Evolutionary conservation across 192 early-diverging fungal species (phyloP).

Genomic region (Gonapodya prolifera): DNA sequence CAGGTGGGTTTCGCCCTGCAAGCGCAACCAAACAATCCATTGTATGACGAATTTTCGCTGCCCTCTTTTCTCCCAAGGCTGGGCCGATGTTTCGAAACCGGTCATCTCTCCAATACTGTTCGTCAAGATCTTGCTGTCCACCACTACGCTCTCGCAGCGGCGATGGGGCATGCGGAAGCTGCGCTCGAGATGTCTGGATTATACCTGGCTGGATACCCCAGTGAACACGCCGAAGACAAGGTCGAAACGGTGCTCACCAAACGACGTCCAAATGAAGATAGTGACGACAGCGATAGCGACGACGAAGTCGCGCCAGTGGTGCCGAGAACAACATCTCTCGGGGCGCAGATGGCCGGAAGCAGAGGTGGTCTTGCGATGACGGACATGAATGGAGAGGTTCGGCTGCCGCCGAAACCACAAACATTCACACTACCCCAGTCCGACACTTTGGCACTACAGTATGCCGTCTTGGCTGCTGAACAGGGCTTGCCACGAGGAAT

Average conservation of each 20-base stretch:
- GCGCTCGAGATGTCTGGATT: constrained; percentile 9
- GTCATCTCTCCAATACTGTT: not conserved
- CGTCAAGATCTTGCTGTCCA: not conserved
- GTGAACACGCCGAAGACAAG: not conserved
- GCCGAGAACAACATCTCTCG: not conserved
- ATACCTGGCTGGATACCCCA: constrained; percentile 8
- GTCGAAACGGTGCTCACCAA: not conserved
- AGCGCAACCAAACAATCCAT: not conserved
- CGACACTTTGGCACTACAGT: constrained; percentile 2
- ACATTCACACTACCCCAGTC: not conserved
- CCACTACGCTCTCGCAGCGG: not conserved
- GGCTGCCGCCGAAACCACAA: not conserved
- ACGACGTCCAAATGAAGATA: not conserved
- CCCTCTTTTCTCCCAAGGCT: not conserved
- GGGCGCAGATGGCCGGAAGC: not conserved
- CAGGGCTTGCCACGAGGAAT: not conserved
- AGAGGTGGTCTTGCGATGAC: not conserved
- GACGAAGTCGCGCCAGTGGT: not conserved
- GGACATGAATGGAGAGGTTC: not conserved
- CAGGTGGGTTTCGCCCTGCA: not conserved
- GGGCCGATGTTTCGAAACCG: not conserved
- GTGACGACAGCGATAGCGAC: not conserved
- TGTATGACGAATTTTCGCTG: not conserved
- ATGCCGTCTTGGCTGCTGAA: constrained; percentile 6
- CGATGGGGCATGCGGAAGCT: constrained; percentile 5